phyloP scores from a whole-genome alignment of 768 basidiomycete genomes.

The Tylopilus felleus region DNA sequence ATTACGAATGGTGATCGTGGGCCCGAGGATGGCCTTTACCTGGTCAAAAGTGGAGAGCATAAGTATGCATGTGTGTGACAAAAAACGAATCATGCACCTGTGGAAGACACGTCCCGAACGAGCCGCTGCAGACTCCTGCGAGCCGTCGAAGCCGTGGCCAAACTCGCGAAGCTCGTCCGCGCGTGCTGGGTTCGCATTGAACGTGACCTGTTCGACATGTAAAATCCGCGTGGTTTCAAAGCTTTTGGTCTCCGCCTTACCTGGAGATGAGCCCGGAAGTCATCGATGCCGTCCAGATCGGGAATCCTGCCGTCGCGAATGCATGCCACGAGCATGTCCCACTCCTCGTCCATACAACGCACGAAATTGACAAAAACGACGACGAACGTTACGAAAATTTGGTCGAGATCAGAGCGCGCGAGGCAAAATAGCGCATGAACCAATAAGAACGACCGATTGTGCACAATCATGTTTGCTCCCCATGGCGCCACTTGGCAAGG shows the following conservation, averaged over 20 bases:
- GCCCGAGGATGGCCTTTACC: slow-evolving; percentile 9
- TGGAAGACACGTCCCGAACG: slow-evolving; percentile 9
- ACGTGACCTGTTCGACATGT: neutral
- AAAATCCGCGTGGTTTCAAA: neutral
- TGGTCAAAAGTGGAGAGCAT: neutral
- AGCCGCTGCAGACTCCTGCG: slow-evolving; percentile 10
- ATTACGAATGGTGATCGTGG: slow-evolving; percentile 5
- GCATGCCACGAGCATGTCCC: slow-evolving; percentile 6
- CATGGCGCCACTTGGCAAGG: slow-evolving; percentile 7
- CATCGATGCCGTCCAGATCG: slow-evolving; percentile 9
- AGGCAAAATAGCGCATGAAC: slow-evolving; percentile 20
- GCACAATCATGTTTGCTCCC: slow-evolving; percentile 6
- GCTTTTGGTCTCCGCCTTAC: neutral
- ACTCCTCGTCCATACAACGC: slow-evolving; percentile 5
- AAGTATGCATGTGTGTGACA: neutral
- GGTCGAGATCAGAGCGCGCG: slow-evolving; percentile 4
- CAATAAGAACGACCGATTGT: slow-evolving; percentile 13
- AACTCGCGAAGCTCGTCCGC: slow-evolving; percentile 15
- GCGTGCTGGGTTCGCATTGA: slow-evolving; percentile 3
- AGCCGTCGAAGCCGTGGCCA: slow-evolving; percentile 10
- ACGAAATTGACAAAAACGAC: slow-evolving; percentile 11
- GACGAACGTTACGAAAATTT: slow-evolving; percentile 1
- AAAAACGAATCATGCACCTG: neutral
- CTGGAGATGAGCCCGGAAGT: slow-evolving; percentile 3
- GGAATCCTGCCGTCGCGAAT: slow-evolving; percentile 13